Evolutionary conservation across 2,329 filamentous ascomycete species (phyloP), one percentile per base, ranked within the genome.

Genomic region (Venturia pyrina): DNA sequence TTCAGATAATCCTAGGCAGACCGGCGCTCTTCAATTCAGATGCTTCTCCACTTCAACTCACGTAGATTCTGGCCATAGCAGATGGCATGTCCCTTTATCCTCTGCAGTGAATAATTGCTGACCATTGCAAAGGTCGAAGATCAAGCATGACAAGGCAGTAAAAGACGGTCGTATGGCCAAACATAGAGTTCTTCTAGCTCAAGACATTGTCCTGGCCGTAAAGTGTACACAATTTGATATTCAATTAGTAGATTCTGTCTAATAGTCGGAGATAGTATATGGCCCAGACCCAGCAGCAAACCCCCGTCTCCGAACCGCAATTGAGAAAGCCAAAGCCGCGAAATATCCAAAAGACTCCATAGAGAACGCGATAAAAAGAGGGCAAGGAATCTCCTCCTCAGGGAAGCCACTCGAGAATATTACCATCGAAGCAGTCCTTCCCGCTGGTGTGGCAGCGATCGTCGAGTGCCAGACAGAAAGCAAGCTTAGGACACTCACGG

Each of bases 131-230:
- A 99, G 95, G 95, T 92, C 91, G 66, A 96, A 95, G 73, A 98
- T 97, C 78, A 90, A 89, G 74, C 95, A 98, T 76, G 91, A 95
- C 76, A 99, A 99, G 77, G 92, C 89, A 63, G 90, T 88, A 68
- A 89, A 88, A 66, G 95, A 99, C 76, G 83, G 83, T 67, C 87
- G 88, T 71, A 96, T 93, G 77, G 91, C 87, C 77, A 83, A 83
- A 56, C 82, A 88, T 70, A 87, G 92, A 40, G 85, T 83, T 60
- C 76, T 82, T 57, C 84, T 96, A 71, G 83, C 88, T 28, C 87
- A 90, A 70, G 85, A 89, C 67, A 88, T 98, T 66, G 85, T 87
- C 62, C 83, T 88, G 68, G 88, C 87, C 67, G 90, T 90, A 1
- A 92, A 89, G 79, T 80, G 89, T 91, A 77, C 70, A 82, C 75